Base-by-base conservation (phyloP, 192 early-diverging fungal species). In the Coemansia interrupta region DNA sequence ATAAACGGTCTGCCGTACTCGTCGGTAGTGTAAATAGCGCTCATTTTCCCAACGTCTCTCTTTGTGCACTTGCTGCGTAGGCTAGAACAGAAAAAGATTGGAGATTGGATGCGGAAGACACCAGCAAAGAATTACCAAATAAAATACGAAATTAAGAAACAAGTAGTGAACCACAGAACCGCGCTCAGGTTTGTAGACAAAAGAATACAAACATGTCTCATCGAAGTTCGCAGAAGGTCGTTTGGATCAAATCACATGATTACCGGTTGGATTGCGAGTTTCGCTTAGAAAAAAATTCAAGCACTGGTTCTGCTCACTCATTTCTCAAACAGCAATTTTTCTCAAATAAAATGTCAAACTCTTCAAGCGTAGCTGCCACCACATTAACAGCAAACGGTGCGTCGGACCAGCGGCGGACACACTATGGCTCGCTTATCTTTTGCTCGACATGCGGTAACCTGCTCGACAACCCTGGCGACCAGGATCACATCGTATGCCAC, bases 1-100 rank as follows among this genome's bases (percentile, higher is more conserved):
- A 99, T 99, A 75, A 97, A 92, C 42, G 97, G 97, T 52, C 96
- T 87, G 39, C 90, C 92, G 82, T 97, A 97, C 79, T 97, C 96
- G 77, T 99, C 97, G 52, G 85, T 86, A 8, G 93, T 92, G 73
- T 96, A 98, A 53, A 94, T 84, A 38, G 90, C 90, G 61, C 69
- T 78, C 80, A 82, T 82, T 57, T 50, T 72, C 39, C 19, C n/a
- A 26, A 49, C 7, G 14, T 26, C 19, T 45, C n/a, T 45, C n/a
- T 45, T n/a, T 45, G 43, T 4, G 15, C 5, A 36, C 32, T 36
- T 36, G 32, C 32, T 36, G 32, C 9, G 32, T 36, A 36, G 32
- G 32, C 32, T 36, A 36, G 32, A 8, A 8, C 32, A 36, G 32
- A 36, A 36, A 36, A 36, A 36, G 32, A 36, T 36, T 36, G 6